Evolutionary conservation across 164 flowering plant species (phyloP), one percentile per base, ranked within the genome.

Genomic region (Nymphaea thermarum): DNA sequence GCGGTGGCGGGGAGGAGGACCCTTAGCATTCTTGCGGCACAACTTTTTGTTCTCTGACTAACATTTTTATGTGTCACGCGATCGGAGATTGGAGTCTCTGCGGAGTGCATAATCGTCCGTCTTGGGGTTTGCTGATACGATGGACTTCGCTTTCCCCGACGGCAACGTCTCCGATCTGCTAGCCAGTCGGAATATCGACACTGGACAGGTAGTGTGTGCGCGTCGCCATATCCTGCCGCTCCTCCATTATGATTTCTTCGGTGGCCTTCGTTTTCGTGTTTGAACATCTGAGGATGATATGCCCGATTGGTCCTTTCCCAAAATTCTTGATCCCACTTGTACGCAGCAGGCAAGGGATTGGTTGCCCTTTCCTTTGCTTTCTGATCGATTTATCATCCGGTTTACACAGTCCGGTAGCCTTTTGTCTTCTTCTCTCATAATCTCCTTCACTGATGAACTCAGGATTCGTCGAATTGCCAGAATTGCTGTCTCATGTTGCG

Each of bases 91-190:
- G 36, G 36, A 1, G 36, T 25, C 36, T 25, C 36, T 25, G 36
- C 36, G 36, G 36, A 25, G 36, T 25, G 36, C 36, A 25, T 25
- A 25, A 25, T 25, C 36, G 36, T 25, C 36, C 36, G 36, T 25
- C 36, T 25, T 25, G 36, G 36, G 36, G 36, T 51, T 15, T 51
- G 14, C 57, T 51, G 12, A 51, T 10, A 51, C 5, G 8, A 51
- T 10, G 14, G 57, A 51, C 14, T 51, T 51, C 57, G 57, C 12
- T 68, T 81, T 78, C 67, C 78, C 70, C 77, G 86, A 81, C 53
- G 80, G 80, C 18, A 83, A 81, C 73, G 67, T 81, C 66, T 18
- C 67, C 71, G 47, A 78, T 65, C 62, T 75, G 71, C 63, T 81
- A 60, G 67, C 71, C 14, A 71, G 59, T 44, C 72, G 83, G 66